Conservation (phyloP, 2,329 filamentous ascomycete genomes). For the Arthroderma uncinatum region DNA sequence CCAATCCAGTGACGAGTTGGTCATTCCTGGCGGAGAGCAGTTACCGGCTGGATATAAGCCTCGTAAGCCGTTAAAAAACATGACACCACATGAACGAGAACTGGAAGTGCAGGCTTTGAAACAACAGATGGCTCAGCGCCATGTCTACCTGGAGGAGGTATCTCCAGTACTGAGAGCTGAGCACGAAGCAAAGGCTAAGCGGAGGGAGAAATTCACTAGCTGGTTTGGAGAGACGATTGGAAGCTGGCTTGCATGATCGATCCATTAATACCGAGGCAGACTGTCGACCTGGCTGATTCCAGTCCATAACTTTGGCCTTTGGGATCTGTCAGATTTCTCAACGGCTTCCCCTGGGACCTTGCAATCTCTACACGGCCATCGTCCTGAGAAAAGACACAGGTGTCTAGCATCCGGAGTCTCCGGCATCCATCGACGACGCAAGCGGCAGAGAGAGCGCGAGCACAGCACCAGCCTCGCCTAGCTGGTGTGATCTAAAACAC, state of each 20-base stretch:
- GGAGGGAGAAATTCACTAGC: constrained; percentile 29
- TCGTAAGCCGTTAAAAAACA: constrained; percentile 29
- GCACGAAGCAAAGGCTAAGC: constrained; percentile 27
- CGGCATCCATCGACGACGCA: too few species aligned
- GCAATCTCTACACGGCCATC: too few species aligned
- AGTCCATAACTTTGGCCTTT: too few species aligned
- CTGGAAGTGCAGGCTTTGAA: constrained; percentile 33
- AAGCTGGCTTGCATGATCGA: constrained; percentile 28
- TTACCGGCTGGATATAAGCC: constrained; percentile 28
- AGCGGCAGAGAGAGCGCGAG: too few species aligned
- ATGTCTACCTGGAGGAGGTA: constrained; percentile 28
- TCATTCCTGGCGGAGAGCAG: constrained; percentile 28
- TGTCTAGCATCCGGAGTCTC: too few species aligned
- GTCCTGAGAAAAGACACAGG: too few species aligned
- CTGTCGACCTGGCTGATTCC: background rate
- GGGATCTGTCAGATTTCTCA: too few species aligned
- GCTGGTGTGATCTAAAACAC: background rate
- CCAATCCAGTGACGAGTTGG: constrained; percentile 16
- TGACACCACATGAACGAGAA: constrained; percentile 38
- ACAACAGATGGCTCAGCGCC: constrained; percentile 29
- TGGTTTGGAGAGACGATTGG: constrained; percentile 37
- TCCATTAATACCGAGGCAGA: too few species aligned
- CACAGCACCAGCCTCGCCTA: too few species aligned
- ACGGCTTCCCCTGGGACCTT: too few species aligned
- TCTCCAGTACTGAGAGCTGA: constrained; percentile 28